Evolutionary conservation across 352 stramenopile species (phyloP), one percentile per base, ranked within the genome.

Genomic region (Globisporangium splendens): DNA sequence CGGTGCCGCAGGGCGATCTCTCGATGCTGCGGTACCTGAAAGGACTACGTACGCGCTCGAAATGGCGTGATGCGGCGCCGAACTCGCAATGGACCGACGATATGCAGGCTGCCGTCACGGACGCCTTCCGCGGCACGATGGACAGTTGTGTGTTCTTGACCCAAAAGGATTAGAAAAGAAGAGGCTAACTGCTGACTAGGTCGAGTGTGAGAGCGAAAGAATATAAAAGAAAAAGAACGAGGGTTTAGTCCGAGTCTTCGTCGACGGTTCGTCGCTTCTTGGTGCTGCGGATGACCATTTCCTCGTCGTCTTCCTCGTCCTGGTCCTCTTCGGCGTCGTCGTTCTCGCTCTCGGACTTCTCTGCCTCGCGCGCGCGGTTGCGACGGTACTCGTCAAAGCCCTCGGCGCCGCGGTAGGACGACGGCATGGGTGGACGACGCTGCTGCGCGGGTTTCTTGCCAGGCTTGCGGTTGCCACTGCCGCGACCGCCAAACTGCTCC

Each of bases 251-350:
- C 33, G 81, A 92, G 67, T 92, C 85, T 65, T 95, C 85, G 54
- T 92, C 85, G 53, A 92, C 77, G 13, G 82, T 95, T 61, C 83
- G 80, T 63, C 83, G 72, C 65, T 92, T 93, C 69, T 93, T 93
- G 63, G 79, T 71, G 47, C 68, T 79, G 50, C 65, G 83, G 49
- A 89, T 74, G 46, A 91, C 79, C 44, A 90, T 63, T 31, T 93
- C 82, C 41, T 94, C 80, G 35, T 89, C 75, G 15, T 86, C 85
- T 21, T 95, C 85, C 6, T 90, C 81, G 8, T 89, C 77, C 5
- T 92, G 76, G 10, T 86, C 84, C 3, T 90, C 68, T 12, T 82
- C 70, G n/a, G 60, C 71, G 31, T 76, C 72, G 1, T 82, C 73
- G 14, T 86, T 73, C 44, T 91, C 82, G 68, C 82, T 89, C 18